A percentile compares a stretch with the other conserved stretches of the same genome.
Conservation (phyloP, 164 flowering plant genomes). For the Paratinospora sagittata region DNA sequence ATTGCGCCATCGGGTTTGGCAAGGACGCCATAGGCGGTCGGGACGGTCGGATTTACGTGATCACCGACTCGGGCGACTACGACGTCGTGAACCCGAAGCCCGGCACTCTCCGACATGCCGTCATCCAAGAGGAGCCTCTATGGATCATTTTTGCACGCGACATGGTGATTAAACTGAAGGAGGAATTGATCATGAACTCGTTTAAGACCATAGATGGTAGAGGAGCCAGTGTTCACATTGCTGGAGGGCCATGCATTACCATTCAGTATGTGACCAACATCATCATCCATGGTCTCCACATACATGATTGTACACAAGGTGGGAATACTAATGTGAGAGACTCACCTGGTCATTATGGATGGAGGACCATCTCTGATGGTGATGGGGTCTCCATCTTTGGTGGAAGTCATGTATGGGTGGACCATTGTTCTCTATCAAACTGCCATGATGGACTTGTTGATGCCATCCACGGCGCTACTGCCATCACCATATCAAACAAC, state of each 20-base stretch:
- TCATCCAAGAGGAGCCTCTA: slow-evolving; percentile 69
- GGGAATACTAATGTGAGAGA: slow-evolving; percentile 67
- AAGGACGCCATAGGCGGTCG: slow-evolving; percentile 67
- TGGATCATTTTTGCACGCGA: slow-evolving; percentile 74
- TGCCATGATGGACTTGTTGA: slow-evolving; percentile 71
- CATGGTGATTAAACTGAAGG: slow-evolving; percentile 68
- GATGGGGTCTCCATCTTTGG: slow-evolving; percentile 85
- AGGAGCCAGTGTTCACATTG: slow-evolving; percentile 77
- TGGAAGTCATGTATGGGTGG: slow-evolving; percentile 76
- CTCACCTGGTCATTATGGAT: slow-evolving; percentile 67
- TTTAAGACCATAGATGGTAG: slow-evolving; percentile 81
- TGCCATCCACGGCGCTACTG: slow-evolving; percentile 71
- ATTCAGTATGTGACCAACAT: slow-evolving; percentile 73
- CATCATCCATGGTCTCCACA: slow-evolving; percentile 66
- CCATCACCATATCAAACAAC: slow-evolving; percentile 76
- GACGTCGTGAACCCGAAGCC: slow-evolving; percentile 69
- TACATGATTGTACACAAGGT: slow-evolving; percentile 79
- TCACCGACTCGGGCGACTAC: slow-evolving; percentile 58
- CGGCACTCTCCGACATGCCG: slow-evolving; percentile 70
- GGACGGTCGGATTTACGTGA: slow-evolving; percentile 60
- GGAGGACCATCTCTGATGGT: slow-evolving; percentile 80
- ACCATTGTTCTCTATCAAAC: slow-evolving; percentile 64
- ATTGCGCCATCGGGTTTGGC: slow-evolving; percentile 85
- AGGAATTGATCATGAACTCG: slow-evolving; percentile 76
- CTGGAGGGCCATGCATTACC: slow-evolving; percentile 84